Base-by-base conservation (phyloP, 202 grass and related monocot species). In the Panicum virgatum region DNA sequence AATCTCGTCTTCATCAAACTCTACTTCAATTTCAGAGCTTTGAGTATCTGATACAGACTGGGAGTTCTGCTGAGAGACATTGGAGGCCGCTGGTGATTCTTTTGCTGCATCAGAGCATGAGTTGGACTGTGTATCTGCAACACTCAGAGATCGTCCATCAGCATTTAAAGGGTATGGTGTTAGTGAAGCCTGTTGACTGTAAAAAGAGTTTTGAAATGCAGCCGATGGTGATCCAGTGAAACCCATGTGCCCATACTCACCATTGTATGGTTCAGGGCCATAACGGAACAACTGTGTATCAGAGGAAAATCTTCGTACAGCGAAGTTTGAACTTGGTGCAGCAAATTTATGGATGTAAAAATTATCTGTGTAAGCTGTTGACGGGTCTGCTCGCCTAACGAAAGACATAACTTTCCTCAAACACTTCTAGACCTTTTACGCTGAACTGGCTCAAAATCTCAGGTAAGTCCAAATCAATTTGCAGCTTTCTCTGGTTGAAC, bases 1-100 rank as follows among this genome's bases (percentile, higher is more conserved):
- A 65, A 98, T 83, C 37, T 96, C 96, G 22, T 93, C 86, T 62
- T 97, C 89, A 69, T 82, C 87, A 54, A 92, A 92, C 23, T 96
- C 89, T 50, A 90, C 90, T 78, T 93, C 86, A 29, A 86, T 64
- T 72, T 90, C 96, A 48, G 87, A 88, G 85, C 84, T 90, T 19
- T 76, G 80, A 83, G 84, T 88, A 64, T 91, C 92, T 82, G 89
- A 97, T 77, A 89, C 59, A 47, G 92, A 91, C 34, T 89, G 86
- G 1, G 92, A 88, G 64, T 86, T 93, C 47, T 89, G 85, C 59
- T 93, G 86, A 60, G 96, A 98, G 12, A 90, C 36, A 73, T 96
- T 92, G 66, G 92, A 98, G 34, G 57, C 64, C 11, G 85, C 62
- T 26, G 90, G 82, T 14, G 91, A 98, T 38, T 90, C 89, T 73